Base-by-base conservation (phyloP, 768 basidiomycete species). In the Lentinula detonsa region DNA sequence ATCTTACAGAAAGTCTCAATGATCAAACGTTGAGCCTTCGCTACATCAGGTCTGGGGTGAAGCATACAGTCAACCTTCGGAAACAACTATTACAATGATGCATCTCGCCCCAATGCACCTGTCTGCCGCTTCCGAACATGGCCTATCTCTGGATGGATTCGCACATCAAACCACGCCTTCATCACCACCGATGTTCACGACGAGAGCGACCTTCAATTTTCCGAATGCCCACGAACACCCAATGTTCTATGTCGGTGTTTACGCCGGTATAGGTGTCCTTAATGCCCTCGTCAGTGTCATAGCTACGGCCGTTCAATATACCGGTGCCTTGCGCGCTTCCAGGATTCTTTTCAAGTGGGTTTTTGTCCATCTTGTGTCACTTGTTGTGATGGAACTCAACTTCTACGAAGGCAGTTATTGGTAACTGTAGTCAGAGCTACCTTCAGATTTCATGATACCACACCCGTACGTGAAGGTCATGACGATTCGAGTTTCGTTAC, bases 401-500 rank as follows among this genome's bases (percentile, higher is more conserved):
- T 6, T 46, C 18, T 9, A 33, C 16, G 37, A 16, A 81, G 74
- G 65, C 76, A 79, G 55, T 73, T 95, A 40, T 73, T 94, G 57
- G 81, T 78, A 6, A 82, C 82, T 0, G 89, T 95, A 9, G 85
- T 93, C 16, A 79, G 85, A 13, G 90, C 92, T 7, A 93, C 93
- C 5, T 92, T 94, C 80, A 80, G 91, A 58, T 91, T 88, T 79
- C 87, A 87, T 67, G 91, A 93, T 68, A 85, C 87, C 0, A 93
- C 92, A 0, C 92, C 92, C 1, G 85, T 90, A 78, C 66, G 39
- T 56, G 8, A 34, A 37, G 7, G 59, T 49, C 58, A 39, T 61
- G 57, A 39, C 37, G 2, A 39, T 15, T 59, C n/a, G 4, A n/a
- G 31, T 9, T 8, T 48, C 33, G 15, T 31, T 35, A 5, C 45